Evolutionary conservation across 208 protist species (phyloP).

Genomic region (Wallacemonas sp.): DNA sequence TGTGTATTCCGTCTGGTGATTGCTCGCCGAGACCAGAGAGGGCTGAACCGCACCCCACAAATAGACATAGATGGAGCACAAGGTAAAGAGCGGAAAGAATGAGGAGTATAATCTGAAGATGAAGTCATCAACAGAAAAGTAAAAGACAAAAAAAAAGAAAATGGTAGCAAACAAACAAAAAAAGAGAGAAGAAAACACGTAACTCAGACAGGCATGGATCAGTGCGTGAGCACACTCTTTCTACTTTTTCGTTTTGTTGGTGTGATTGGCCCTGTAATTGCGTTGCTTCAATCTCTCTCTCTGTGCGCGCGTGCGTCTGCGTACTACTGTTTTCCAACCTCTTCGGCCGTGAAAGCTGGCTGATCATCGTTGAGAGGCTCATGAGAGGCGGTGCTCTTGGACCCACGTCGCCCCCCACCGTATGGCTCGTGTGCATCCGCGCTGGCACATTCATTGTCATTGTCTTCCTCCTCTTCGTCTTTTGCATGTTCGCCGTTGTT

Average conservation of each 20-base stretch:
- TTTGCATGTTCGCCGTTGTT: not conserved
- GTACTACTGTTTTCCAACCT: not conserved
- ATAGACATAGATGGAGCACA: no score
- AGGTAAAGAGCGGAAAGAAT: no score
- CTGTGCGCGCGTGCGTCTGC: not conserved
- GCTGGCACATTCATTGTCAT: not conserved
- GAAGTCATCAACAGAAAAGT: not conserved
- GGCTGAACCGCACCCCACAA: no score
- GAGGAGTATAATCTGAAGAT: no score
- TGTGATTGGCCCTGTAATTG: not conserved
- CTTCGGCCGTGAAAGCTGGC: slow-evolving; percentile 3
- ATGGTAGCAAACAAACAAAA: slow-evolving; percentile 9
- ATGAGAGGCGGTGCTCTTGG: not conserved
- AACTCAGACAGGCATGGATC: no score
- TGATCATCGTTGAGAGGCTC: not conserved
- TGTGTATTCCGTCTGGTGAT: no score
- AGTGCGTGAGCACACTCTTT: no score
- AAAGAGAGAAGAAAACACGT: slow-evolving; percentile 1
- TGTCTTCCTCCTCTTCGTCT: not conserved
- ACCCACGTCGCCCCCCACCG: not conserved
- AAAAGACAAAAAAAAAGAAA: not conserved
- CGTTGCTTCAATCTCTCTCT: no score
- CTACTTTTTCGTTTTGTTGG: not conserved
- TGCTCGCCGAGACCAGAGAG: no score
- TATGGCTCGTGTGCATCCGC: slow-evolving; percentile 1